phyloP scores from a whole-genome alignment of 768 basidiomycete genomes.

The Chlorophyllum brunneum region DNA sequence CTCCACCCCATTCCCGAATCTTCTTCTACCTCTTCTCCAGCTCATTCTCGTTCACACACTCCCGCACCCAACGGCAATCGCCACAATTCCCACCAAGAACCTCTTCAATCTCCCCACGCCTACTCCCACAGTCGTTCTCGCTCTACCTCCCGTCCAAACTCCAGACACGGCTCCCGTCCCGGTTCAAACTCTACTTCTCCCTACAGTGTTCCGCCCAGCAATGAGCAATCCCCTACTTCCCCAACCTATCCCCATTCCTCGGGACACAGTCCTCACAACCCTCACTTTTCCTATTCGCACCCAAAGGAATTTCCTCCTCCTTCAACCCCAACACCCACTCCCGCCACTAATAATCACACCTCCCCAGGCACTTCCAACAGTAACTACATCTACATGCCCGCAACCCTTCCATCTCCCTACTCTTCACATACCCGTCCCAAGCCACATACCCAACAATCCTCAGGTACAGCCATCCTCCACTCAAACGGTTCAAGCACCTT shows the following conservation, averaged over 20 bases:
- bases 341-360: neutral
- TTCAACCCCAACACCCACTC: neutral
- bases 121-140: constrained; percentile 7
- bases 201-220: neutral
- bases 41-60: constrained; percentile 16
- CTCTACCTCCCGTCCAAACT: constrained; percentile 14
- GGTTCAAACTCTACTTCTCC: constrained; percentile 3
- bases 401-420: constrained; percentile 16
- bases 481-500: neutral
- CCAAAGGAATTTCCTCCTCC: constrained; percentile 3
- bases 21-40: constrained; percentile 1
- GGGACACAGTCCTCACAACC: constrained; percentile 8
- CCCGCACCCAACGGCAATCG: constrained; percentile 33
- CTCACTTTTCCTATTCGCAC: neutral
- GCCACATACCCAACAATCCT: constrained; percentile 22
- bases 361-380: neutral
- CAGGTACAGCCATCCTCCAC: constrained; percentile 9
- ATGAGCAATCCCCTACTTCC: constrained; percentile 1
- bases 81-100: constrained; percentile 23
- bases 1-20: constrained; percentile 39
- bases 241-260: constrained; percentile 1
- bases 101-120: constrained; percentile 18
- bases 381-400: constrained; percentile 4
- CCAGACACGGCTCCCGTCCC: constrained; percentile 16
- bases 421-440: constrained; percentile 19